Conservation (phyloP, 768 basidiomycete genomes). For the Suillus bovinus region DNA sequence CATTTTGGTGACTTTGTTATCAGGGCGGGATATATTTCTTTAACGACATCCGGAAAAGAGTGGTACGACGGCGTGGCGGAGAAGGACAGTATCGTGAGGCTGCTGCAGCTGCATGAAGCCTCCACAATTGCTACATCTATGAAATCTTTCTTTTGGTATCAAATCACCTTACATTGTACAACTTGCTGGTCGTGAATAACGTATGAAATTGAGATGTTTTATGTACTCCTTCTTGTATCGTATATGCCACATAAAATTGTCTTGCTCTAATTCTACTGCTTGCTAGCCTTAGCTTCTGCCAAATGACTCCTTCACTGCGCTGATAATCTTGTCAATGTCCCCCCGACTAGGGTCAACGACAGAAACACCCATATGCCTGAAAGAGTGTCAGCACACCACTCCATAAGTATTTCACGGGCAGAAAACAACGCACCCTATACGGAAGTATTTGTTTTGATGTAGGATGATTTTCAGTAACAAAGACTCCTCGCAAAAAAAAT, state of each 20-base stretch:
- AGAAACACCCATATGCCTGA: conserved; percentile 89
- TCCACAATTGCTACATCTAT: not conserved
- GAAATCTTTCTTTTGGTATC: not conserved
- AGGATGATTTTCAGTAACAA: conserved; percentile 6
- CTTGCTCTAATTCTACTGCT: conserved; percentile 5
- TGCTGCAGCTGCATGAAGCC: conserved; percentile 9
- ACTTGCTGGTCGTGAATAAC: not conserved
- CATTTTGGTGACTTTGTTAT: conserved; percentile 96
- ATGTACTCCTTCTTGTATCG: too few relatives aligned
- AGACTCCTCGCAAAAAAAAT: not conserved
- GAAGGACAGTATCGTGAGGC: conserved; percentile 58
- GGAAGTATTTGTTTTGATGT: conserved; percentile 86
- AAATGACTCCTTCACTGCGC: conserved; percentile 61
- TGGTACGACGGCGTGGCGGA: conserved; percentile 87
- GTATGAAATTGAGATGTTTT: not conserved
- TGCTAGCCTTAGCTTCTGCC: conserved; percentile 32
- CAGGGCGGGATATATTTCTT: conserved; percentile 85
- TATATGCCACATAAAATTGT: not conserved
- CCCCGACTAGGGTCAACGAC: conserved; percentile 68
- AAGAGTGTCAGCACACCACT: conserved; percentile 8
- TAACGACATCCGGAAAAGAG: conserved; percentile 77
- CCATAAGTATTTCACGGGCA: conserved; percentile 5
- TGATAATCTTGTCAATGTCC: conserved; percentile 74
- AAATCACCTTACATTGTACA: not conserved
- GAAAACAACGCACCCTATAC: conserved; percentile 64